These are phyloP conservation scores for Singerocomus inundabilis DNA, from an alignment of 1,284 basidiomycete genomes.

Conservation along the genomic window DNA sequence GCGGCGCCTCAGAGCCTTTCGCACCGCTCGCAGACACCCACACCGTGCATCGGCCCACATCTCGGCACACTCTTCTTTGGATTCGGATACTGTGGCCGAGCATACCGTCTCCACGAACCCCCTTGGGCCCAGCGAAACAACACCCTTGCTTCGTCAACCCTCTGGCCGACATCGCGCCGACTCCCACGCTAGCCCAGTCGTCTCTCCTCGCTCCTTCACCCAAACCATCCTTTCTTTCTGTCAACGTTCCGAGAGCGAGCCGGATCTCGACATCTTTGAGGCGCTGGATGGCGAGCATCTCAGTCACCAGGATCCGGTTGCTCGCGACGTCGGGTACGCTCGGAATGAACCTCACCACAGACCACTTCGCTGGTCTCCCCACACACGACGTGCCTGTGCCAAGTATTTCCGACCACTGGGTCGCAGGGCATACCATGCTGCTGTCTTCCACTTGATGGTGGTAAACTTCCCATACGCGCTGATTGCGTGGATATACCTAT, in stretches of 20 bases:
- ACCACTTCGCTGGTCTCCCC: slow-evolving; percentile 26
- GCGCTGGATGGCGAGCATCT: slow-evolving; percentile 21
- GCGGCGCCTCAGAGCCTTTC: slow-evolving; percentile 41
- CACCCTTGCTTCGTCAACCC: slow-evolving; percentile 39
- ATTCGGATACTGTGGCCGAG: slow-evolving; percentile 31
- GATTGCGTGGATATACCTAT: slow-evolving; percentile 68
- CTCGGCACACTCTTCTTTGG: slow-evolving; percentile 34
- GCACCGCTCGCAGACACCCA: slow-evolving; percentile 32
- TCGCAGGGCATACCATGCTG: slow-evolving; percentile 53
- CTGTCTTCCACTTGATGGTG: slow-evolving; percentile 64
- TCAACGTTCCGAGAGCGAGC: slow-evolving; percentile 43
- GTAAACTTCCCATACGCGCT: slow-evolving; percentile 77
- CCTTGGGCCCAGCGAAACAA: slow-evolving; percentile 38
- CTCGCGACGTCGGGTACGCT: slow-evolving; percentile 13
- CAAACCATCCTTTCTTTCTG: slow-evolving; percentile 68
- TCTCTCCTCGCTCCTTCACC: slow-evolving; percentile 51
- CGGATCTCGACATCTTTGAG: slow-evolving; percentile 40
- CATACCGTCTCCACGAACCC: slow-evolving; percentile 8
- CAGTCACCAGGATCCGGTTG: slow-evolving; percentile 6
- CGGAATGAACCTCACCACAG: slow-evolving; percentile 9
- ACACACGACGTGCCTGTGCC: slow-evolving; percentile 37
- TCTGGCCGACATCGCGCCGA: slow-evolving; percentile 45
- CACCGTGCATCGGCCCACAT: slow-evolving; percentile 29
- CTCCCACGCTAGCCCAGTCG: slow-evolving; percentile 54
- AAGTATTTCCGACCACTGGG: slow-evolving; percentile 64